Evolutionary conservation across 495 filamentous ascomycete species (phyloP).

Genomic region (Hypoxylon crocopeplum): DNA sequence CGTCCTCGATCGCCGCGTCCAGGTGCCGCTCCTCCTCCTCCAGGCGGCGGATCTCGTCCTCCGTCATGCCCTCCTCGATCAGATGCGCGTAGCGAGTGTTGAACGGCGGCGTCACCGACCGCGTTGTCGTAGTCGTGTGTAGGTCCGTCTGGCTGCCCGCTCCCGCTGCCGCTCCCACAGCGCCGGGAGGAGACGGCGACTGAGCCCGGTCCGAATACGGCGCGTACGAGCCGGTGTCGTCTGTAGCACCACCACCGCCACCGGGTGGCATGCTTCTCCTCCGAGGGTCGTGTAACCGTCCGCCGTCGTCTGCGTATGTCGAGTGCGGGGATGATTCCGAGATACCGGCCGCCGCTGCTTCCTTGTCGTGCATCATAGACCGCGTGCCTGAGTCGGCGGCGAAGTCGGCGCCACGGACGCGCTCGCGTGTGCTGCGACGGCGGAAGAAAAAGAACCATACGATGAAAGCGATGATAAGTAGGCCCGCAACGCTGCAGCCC

Average conservation of each 20-base stretch:
- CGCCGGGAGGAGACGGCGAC: constrained; percentile 19
- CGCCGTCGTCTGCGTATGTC: constrained; percentile 48
- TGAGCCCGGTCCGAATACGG: constrained; percentile 46
- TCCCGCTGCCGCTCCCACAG: not conserved
- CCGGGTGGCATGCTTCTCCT: constrained; percentile 1
- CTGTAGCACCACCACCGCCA: not conserved
- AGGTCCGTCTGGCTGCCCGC: constrained; percentile 11
- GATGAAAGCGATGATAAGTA: constrained; percentile 41
- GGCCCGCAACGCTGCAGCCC: constrained; percentile 42
- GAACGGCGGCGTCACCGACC: constrained; percentile 35
- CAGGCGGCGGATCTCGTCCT: constrained; percentile 52
- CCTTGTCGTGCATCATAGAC: constrained; percentile 52
- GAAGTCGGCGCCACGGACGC: constrained; percentile 16
- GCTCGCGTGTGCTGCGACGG: constrained; percentile 31
- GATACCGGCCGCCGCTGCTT: constrained; percentile 30
- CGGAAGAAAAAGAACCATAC: constrained; percentile 47
- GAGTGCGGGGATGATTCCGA: constrained; percentile 45
- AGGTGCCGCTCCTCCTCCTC: constrained; percentile 58
- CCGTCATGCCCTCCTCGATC: constrained; percentile 60
- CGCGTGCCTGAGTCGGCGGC: constrained; percentile 28
- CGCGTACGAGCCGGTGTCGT: constrained; percentile 35
- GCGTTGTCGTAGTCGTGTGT: not conserved
- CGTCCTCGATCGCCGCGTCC: constrained; percentile 55
- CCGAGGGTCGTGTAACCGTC: constrained; percentile 9
- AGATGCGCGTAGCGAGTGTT: constrained; percentile 50